phyloP scores from a whole-genome alignment of 208 protist genomes.

The Leishmania major region DNA sequence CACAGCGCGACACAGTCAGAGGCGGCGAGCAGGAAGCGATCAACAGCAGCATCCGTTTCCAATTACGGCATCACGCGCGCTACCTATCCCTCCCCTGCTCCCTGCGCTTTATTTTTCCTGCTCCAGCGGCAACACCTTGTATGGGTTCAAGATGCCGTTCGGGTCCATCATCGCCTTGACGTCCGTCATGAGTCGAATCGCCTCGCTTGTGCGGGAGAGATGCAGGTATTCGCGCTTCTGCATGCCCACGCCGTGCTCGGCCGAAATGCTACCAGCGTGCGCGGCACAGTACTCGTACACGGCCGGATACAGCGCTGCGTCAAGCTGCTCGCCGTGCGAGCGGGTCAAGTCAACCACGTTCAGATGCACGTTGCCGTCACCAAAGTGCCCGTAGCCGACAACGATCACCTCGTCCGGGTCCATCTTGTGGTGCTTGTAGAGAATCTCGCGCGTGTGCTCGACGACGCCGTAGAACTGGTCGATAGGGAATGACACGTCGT shows the following conservation, averaged over 20 bases:
- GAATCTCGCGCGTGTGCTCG: slow-evolving; percentile 70
- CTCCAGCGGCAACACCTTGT: slow-evolving; percentile 86
- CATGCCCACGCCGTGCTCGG: slow-evolving; percentile 95
- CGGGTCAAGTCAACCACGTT: slow-evolving; percentile 89
- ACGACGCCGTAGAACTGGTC: slow-evolving; percentile 82
- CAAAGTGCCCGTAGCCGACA: slow-evolving; percentile 96
- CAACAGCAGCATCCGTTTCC: too few relatives aligned
- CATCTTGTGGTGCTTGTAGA: slow-evolving; percentile 54
- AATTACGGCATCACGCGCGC: background rate
- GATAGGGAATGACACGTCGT: slow-evolving; percentile 83
- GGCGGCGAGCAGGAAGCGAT: background rate
- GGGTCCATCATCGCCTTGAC: slow-evolving; percentile 95
- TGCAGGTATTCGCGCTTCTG: slow-evolving; percentile 89
- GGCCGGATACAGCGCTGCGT: slow-evolving; percentile 60
- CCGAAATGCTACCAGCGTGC: slow-evolving; percentile 88
- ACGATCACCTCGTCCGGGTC: slow-evolving; percentile 67
- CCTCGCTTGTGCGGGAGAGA: slow-evolving; percentile 71
- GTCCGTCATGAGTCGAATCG: slow-evolving; percentile 88
- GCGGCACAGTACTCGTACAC: slow-evolving; percentile 75
- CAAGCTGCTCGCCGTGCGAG: slow-evolving; percentile 45
- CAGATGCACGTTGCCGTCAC: slow-evolving; percentile 97
- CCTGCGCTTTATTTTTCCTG: background rate
- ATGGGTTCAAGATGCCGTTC: slow-evolving; percentile 96
- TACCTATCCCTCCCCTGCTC: background rate
- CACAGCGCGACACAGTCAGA: background rate